Percentiles rank a stretch among this genome's conserved stretches.
phyloP scores from a whole-genome alignment of 2,329 filamentous ascomycete genomes.

The Penicillium brevicompactum region DNA sequence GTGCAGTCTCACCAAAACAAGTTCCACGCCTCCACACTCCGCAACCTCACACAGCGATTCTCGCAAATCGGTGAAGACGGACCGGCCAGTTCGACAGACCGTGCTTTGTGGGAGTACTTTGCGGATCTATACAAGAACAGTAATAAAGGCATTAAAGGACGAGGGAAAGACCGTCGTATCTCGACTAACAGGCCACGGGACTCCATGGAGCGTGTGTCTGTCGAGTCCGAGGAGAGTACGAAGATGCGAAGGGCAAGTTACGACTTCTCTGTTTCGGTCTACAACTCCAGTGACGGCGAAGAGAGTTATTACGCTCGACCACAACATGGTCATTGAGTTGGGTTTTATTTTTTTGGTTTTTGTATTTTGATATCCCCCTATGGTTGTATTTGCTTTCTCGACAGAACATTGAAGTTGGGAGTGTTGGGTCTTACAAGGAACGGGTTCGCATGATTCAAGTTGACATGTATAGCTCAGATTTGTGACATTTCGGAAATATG shows the following conservation, averaged over 20 bases:
- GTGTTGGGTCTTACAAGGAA: background rate
- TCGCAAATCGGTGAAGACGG: constrained; percentile 63
- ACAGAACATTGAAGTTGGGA: background rate
- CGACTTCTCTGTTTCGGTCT: constrained; percentile 28
- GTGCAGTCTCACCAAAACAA: constrained; percentile 85
- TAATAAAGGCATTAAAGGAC: constrained; percentile 97
- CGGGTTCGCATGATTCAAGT: background rate
- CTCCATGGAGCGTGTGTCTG: constrained; percentile 18
- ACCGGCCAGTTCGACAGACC: constrained; percentile 67
- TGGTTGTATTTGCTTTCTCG: background rate
- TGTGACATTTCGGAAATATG: background rate
- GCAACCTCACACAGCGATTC: constrained; percentile 71
- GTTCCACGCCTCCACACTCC: constrained; percentile 78
- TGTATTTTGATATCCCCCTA: constrained; percentile 4
- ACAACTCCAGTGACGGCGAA: constrained; percentile 33
- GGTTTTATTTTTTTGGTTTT: background rate
- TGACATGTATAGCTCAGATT: background rate
- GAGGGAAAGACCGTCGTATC: constrained; percentile 73
- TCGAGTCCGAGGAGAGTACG: constrained; percentile 28
- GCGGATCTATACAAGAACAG: constrained; percentile 90
- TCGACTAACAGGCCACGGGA: constrained; percentile 30
- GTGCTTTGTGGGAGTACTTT: constrained; percentile 82
- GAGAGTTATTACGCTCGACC: constrained; percentile 29
- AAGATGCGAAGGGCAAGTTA: constrained; percentile 26
- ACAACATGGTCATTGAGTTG: constrained; percentile 9